Evolutionary conservation across 805 yeast genomes (phyloP).

Genomic region (Wickerhamomyces kurtzmanii): DNA sequence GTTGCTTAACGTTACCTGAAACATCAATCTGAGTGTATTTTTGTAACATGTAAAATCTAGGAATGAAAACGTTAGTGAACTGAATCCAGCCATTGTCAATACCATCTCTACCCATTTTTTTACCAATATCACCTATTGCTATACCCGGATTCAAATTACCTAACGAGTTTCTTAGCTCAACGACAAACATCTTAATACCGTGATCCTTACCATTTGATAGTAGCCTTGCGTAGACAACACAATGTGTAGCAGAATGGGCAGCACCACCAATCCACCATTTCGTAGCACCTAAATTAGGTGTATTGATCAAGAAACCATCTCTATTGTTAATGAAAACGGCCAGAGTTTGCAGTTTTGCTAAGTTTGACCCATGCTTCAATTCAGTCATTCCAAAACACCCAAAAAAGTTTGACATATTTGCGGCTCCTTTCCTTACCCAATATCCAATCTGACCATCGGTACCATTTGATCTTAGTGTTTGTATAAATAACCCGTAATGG

Average conservation of each 20-base stretch:
- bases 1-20: too few relatives aligned
- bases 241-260: conserved; percentile 81
- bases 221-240: conserved; percentile 67
- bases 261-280: conserved; percentile 98
- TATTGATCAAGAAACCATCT: conserved; percentile 61
- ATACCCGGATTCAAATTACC: conserved; percentile 69
- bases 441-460: conserved; percentile 67
- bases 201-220: conserved; percentile 70
- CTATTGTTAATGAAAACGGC: conserved; percentile 59
- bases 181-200: conserved; percentile 83
- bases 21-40: conserved; percentile 63
- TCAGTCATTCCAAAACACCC: conserved; percentile 90
- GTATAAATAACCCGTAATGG: conserved; percentile 71
- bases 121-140: conserved; percentile 79
- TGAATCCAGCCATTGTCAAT: conserved; percentile 93
- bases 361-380: conserved; percentile 81
- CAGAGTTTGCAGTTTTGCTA: conserved; percentile 78
- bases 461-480: conserved; percentile 73
- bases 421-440: conserved; percentile 60
- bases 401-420: conserved; percentile 28
- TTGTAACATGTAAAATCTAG: conserved; percentile 69
- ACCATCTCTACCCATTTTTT: conserved; percentile 88
- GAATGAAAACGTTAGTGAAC: conserved; percentile 69
- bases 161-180: conserved; percentile 65
- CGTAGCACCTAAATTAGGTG: conserved; percentile 84